These are phyloP conservation scores for Xerocomus nothofagi DNA, from an alignment of 1,284 basidiomycete genomes.

Conservation along the genomic window DNA sequence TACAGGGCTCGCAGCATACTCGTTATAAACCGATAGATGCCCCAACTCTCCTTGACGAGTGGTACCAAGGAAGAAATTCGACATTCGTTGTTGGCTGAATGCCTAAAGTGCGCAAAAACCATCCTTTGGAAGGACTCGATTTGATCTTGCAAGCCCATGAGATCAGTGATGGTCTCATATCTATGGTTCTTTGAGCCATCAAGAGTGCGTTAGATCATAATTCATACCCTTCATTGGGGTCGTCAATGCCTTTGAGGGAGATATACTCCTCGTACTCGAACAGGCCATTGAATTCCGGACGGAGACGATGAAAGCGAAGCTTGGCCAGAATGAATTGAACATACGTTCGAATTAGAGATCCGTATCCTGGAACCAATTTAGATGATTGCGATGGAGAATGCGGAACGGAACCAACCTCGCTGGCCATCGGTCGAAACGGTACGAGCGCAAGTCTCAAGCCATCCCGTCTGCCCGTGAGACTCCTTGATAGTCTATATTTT, in stretches of 20 bases:
- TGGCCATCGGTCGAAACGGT: slow-evolving; percentile 81
- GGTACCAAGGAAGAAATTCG: slow-evolving; percentile 92
- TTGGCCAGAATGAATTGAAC: slow-evolving; percentile 95
- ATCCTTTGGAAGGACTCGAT: slow-evolving; percentile 97
- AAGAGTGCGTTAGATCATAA: slow-evolving; percentile 4
- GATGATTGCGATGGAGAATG: not conserved
- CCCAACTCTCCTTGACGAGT: slow-evolving; percentile 95
- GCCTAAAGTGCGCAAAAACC: slow-evolving; percentile 90
- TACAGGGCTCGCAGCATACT: slow-evolving; percentile 97
- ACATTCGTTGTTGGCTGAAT: slow-evolving; percentile 92
- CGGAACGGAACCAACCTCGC: slow-evolving; percentile 54
- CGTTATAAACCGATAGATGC: slow-evolving; percentile 96
- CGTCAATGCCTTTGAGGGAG: slow-evolving; percentile 92
- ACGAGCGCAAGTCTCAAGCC: slow-evolving; percentile 93
- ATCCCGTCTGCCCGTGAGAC: slow-evolving; percentile 92
- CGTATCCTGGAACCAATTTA: slow-evolving; percentile 65
- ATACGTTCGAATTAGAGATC: slow-evolving; percentile 88
- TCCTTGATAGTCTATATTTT: slow-evolving; percentile 82
- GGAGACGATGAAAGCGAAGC: slow-evolving; percentile 88
- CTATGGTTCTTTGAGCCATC: slow-evolving; percentile 43
- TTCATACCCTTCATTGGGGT: slow-evolving; percentile 95
- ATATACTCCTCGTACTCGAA: slow-evolving; percentile 98
- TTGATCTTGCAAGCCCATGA: slow-evolving; percentile 95
- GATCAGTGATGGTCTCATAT: slow-evolving; percentile 93
- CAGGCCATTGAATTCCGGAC: slow-evolving; percentile 93